phyloP scores from a whole-genome alignment of 306 rosid genomes.

The Boehmeria nivea region DNA sequence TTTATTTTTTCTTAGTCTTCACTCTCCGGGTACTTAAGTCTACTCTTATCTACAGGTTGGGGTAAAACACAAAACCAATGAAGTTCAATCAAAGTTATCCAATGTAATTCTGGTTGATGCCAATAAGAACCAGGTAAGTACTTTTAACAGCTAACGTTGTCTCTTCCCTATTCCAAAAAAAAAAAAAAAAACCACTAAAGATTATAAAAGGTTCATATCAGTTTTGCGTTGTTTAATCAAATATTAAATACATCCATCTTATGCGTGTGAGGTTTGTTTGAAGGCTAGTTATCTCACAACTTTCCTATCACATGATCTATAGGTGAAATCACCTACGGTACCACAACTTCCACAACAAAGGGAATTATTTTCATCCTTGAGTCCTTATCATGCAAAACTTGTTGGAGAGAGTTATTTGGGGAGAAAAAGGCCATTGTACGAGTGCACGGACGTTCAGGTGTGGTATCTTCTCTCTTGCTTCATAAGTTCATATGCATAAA shows the following conservation, averaged over 20 bases:
- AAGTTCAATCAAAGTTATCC: constrained; percentile 75
- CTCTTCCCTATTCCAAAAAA: too few species aligned
- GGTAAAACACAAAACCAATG: constrained; percentile 70
- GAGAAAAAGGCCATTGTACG: constrained; percentile 74
- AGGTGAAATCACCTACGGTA: constrained; percentile 78
- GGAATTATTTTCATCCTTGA: constrained; percentile 63
- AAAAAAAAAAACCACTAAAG: too few species aligned
- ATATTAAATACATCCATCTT: too few species aligned
- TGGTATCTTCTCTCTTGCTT: constrained; percentile 14
- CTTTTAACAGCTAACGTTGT: too few species aligned
- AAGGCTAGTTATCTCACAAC: too few species aligned
- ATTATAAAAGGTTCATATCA: too few species aligned
- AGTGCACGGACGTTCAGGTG: constrained; percentile 91
- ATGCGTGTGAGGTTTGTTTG: too few species aligned
- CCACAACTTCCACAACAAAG: constrained; percentile 78
- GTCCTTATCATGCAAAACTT: constrained; percentile 78
- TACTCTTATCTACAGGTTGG: constrained; percentile 60
- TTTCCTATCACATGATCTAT: constrained; percentile 20
- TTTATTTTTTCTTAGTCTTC: constrained; percentile 11
- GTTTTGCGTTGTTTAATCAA: too few species aligned
- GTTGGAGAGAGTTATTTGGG: constrained; percentile 97
- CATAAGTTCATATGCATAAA: too few species aligned
- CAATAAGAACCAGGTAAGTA: constrained; percentile 89
- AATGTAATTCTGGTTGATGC: constrained; percentile 66
- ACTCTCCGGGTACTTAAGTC: constrained; percentile 17